Base-by-base conservation (phyloP, 306 rosid species). In the Glycyrrhiza uralensis region DNA sequence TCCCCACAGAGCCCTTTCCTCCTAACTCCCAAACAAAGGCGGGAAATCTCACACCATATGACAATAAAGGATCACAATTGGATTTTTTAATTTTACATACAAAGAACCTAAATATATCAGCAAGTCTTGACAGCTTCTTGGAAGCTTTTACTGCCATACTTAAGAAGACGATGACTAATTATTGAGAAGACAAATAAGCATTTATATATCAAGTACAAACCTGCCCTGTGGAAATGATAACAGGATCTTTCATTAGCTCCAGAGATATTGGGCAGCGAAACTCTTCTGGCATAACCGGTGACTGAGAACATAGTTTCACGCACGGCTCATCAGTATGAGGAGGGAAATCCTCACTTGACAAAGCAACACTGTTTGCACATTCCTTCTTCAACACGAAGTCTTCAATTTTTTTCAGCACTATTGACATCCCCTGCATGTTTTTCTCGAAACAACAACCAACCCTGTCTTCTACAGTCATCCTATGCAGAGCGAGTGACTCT, bases 171-270 rank as follows among this genome's bases (percentile, higher is more conserved):
- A 45, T 10, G 2, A 51, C 3, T 14, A 26, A 46, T 33, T 68
- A 5, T n/a, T 28, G 46, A 49, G 38, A 36, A 14, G 36, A 18
- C 3, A 65, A 59, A 46, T 23, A 15, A 38, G 24, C 6, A 24
- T n/a, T 50, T 22, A 41, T 5, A n/a, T 22, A 4, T 41, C 35
- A 72, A 54, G 50, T 6, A 80, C 54, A 72, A 79, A 93, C 98
- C 97, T 93, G 98, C 71, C 98, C 97, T 5, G 98, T 88, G 46
- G 87, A 90, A 71, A 93, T 85, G 68, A 93, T 87, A 64, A 93
- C 96, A 12, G 98, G 98, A 86, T 90, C 97, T 66, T 84, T 93
- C 96, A 93, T 93, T 76, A 93, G 83, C 75, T 90, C 98, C 50
- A 93, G 87, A 51, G 98, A 90, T 72, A 93, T 90, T 41, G 98